A percentile compares a stretch with the other conserved stretches of the same genome.
Evolutionary conservation across 176 grass and related monocot genomes (phyloP).

Genomic region (Oryza glumipatula): DNA sequence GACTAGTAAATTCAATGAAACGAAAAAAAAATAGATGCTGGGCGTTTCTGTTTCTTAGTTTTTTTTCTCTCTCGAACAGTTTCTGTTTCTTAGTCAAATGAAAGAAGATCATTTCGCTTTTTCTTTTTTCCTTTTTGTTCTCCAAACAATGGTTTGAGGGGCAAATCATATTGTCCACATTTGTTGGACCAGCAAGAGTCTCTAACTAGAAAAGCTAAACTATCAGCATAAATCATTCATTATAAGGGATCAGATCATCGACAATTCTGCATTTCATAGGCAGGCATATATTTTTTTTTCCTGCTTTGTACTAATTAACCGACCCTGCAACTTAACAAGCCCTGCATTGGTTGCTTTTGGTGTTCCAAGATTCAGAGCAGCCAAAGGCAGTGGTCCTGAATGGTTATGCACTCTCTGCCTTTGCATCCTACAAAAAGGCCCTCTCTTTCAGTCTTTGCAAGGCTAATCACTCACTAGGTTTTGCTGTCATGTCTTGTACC

Average conservation of each 20-base stretch:
- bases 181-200: slow-evolving; percentile 41
- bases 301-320: slow-evolving; percentile 18
- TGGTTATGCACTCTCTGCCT: slow-evolving; percentile 35
- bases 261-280: neutral
- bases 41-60: slow-evolving; percentile 1
- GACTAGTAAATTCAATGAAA: too few relatives aligned
- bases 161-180: slow-evolving; percentile 24
- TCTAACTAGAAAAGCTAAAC: slow-evolving; percentile 22
- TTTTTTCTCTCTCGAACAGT: too few relatives aligned
- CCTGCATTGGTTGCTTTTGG: slow-evolving; percentile 59
- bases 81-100: slow-evolving; percentile 15
- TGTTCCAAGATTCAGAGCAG: slow-evolving; percentile 58
- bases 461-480: neutral
- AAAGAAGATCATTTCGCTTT: neutral
- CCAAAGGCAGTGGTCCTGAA: slow-evolving; percentile 51
- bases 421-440: slow-evolving; percentile 33
- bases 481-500: slow-evolving; percentile 34
- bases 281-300: slow-evolving; percentile 6
- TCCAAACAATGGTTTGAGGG: neutral
- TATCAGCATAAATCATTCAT: neutral
- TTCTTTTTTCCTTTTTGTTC: neutral
- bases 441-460: slow-evolving; percentile 22
- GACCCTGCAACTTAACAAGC: slow-evolving; percentile 40
- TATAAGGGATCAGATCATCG: slow-evolving; percentile 30
- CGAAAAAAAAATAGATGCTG: neutral